Evolutionary conservation across 352 stramenopile genomes (phyloP), one percentile per base, ranked within the genome.

Genomic region (Phytophthora agathidicida): DNA sequence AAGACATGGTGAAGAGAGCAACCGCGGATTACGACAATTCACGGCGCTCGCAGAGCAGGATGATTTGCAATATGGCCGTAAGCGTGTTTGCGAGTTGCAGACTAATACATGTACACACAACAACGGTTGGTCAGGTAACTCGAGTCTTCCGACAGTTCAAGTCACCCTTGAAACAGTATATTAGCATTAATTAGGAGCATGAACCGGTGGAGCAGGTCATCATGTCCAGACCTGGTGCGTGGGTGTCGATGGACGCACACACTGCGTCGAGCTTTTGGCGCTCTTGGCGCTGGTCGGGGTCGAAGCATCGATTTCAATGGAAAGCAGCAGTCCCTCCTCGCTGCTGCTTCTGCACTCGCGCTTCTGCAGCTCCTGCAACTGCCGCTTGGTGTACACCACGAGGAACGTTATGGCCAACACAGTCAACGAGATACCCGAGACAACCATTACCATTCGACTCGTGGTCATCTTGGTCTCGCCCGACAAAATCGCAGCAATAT

Each of bases 331-430:
- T 17, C 60, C 60, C 38, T 86, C 77, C 31, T 89, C 80, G 35
- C 69, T 79, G 37, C 76, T 79, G 38, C 75, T 86, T 9, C 68
- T 53, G 51, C 64, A 71, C 55, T 90, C 76, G 36, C 72, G 65
- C 44, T 83, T 86, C 61, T 88, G 80, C 7, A 92, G 68, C 42
- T 83, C 67, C 7, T 64, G 65, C 24, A 92, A 46, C 52, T 92
- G 68, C 4, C 74, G 70, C 41, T 76, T 82, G 2, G 79, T 92
- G 64, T 92, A 92, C 17, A 90, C 51, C 7, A 89, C 65, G 14
- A 92, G 67, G 26, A 77, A 56, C 4, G 64, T 71, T 62, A 92
- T 86, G 4, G 79, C 77, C 16, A 86, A 13, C 13, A 68, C 64
- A 0, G 83, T 92, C 31, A 90, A 26, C 16, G 73, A 51, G 7